Evolutionary conservation across 768 basidiomycete species (phyloP).

Genomic region (Agaricus sinodeliciosus): DNA sequence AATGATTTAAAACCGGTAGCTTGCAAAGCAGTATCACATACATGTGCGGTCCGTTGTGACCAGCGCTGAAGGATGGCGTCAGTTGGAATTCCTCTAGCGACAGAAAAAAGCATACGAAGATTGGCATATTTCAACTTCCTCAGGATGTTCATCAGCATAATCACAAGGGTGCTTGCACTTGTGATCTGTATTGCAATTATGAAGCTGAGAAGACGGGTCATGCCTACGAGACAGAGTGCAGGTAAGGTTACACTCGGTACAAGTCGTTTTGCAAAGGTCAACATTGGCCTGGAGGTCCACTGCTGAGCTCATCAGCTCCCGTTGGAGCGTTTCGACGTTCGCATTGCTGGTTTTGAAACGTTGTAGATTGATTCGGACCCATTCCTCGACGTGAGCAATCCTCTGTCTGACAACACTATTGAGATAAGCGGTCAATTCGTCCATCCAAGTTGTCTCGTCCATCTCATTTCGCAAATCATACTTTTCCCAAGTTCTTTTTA

Average conservation of each 20-base stretch:
- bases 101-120: constrained; percentile 29
- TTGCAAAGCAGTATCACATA: constrained; percentile 19
- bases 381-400: constrained; percentile 39
- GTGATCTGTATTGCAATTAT: constrained; percentile 48
- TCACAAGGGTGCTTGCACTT: constrained; percentile 36
- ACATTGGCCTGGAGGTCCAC: constrained; percentile 40
- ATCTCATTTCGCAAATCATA: constrained; percentile 24
- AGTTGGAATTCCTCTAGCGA: neutral
- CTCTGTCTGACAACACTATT: constrained; percentile 33
- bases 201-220: constrained; percentile 23
- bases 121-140: constrained; percentile 31
- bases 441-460: constrained; percentile 36
- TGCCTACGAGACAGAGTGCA: constrained; percentile 44
- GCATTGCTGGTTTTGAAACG: constrained; percentile 41
- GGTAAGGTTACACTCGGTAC: constrained; percentile 38
- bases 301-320: constrained; percentile 32
- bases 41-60: constrained; percentile 52
- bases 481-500: constrained; percentile 24
- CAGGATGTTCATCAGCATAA: constrained; percentile 30
- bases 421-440: constrained; percentile 30
- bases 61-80: constrained; percentile 36
- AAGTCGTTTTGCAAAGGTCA: constrained; percentile 44
- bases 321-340: constrained; percentile 36
- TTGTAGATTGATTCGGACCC: constrained; percentile 43
- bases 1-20: neutral